Evolutionary conservation across 345 rosid genomes (phyloP).

Genomic region (Triadica sebifera): DNA sequence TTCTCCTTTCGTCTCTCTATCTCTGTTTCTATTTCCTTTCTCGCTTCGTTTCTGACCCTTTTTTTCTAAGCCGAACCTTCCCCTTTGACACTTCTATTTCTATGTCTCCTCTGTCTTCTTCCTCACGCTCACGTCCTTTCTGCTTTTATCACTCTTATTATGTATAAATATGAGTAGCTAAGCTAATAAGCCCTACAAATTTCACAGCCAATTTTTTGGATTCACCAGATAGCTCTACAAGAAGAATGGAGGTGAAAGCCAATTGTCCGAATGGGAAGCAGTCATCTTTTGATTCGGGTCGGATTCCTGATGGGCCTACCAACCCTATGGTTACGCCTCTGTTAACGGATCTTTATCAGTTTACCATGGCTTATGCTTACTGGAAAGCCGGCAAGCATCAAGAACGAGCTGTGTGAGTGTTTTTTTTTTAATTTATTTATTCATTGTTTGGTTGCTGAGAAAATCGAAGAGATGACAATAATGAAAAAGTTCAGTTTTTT

Average conservation of each 20-base stretch:
- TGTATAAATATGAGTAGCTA: too few species aligned
- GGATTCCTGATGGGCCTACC: constrained; percentile 56
- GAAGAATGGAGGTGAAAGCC: constrained; percentile 16
- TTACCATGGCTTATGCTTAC: constrained; percentile 96
- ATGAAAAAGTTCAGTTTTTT: neutral
- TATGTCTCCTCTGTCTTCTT: too few species aligned
- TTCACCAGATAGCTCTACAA: too few species aligned
- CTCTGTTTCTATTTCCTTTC: too few species aligned
- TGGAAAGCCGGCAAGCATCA: constrained; percentile 93
- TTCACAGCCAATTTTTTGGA: too few species aligned
- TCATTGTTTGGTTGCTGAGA: neutral
- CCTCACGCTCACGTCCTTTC: too few species aligned
- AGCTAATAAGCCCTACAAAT: too few species aligned
- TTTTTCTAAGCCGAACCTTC: too few species aligned
- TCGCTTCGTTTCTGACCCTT: too few species aligned
- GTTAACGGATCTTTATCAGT: constrained; percentile 92
- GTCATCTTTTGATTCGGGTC: constrained; percentile 21
- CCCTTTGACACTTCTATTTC: too few species aligned
- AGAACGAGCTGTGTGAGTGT: constrained; percentile 75
- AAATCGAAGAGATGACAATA: neutral
- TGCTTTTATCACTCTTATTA: too few species aligned
- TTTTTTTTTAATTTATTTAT: neutral
- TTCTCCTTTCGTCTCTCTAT: too few species aligned
- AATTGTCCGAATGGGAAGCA: constrained; percentile 10
- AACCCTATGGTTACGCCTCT: constrained; percentile 98